Percentiles rank a stretch among this genome's conserved stretches.
Evolutionary conservation across 75 land plant genomes (phyloP).

Genomic region (Pinus albicaulis): DNA sequence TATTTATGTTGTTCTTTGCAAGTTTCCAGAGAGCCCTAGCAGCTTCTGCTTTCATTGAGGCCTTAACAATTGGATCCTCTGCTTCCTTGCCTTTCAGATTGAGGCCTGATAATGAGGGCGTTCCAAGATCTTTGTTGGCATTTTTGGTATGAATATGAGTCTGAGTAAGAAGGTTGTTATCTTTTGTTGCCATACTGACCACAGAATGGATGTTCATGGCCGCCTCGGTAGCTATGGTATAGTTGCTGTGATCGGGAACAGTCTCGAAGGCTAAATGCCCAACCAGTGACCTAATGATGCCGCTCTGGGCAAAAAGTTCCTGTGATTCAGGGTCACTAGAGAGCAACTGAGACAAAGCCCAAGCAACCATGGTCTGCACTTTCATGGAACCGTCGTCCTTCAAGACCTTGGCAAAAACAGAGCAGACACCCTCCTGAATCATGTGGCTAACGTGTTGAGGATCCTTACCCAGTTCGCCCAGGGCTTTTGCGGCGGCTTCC

Average conservation of each 20-base stretch:
- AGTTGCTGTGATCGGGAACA: conserved; percentile 51
- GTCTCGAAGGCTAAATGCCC: conserved; percentile 63
- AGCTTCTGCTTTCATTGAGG: conserved; percentile 72
- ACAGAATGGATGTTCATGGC: conserved; percentile 34
- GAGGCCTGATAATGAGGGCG: conserved; percentile 17
- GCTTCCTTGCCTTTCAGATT: conserved; percentile 51
- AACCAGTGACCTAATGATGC: conserved; percentile 63
- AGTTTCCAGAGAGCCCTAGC: conserved; percentile 77
- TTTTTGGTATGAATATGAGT: conserved; percentile 11
- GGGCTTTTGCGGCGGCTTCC: conserved; percentile 55
- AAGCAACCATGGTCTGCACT: conserved; percentile 60
- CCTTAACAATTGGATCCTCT: conserved; percentile 63
- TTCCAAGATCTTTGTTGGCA: background rate
- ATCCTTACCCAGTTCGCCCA: conserved; percentile 45
- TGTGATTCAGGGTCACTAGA: conserved; percentile 27
- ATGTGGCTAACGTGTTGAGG: conserved; percentile 36
- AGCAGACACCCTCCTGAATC: conserved; percentile 37
- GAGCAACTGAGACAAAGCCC: conserved; percentile 51
- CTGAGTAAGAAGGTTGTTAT: background rate
- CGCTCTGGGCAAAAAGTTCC: conserved; percentile 54
- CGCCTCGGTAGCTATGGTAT: conserved; percentile 18
- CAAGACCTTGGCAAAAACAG: conserved; percentile 41
- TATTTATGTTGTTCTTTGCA: conserved; percentile 39
- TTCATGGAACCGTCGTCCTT: conserved; percentile 36
- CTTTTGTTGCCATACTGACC: conserved; percentile 11